Evolutionary conservation across 2,329 filamentous ascomycete species (phyloP).

Genomic region (Clonostachys solani): DNA sequence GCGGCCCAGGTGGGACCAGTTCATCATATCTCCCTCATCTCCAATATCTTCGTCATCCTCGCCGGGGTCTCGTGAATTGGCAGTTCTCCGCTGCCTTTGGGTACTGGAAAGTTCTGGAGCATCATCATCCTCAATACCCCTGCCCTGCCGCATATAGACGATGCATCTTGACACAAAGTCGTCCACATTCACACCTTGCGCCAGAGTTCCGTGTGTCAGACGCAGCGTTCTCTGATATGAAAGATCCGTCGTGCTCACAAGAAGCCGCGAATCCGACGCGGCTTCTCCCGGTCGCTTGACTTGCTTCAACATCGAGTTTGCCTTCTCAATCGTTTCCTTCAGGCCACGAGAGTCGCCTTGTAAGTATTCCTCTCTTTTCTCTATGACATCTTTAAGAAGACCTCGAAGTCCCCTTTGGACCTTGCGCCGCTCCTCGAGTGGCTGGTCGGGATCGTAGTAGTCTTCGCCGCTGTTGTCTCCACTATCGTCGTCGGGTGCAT

Average conservation of each 20-base stretch:
- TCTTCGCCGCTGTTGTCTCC: slow-evolving; percentile 19
- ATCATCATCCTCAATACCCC: slow-evolving; percentile 47
- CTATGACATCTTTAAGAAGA: slow-evolving; percentile 53
- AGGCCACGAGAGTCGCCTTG: slow-evolving; percentile 62
- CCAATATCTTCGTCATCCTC: slow-evolving; percentile 55
- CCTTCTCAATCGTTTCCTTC: slow-evolving; percentile 58
- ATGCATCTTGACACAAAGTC: slow-evolving; percentile 91
- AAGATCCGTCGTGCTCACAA: slow-evolving; percentile 77
- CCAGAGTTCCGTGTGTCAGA: slow-evolving; percentile 67
- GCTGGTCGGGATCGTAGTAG: slow-evolving; percentile 79
- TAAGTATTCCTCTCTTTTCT: slow-evolving; percentile 72
- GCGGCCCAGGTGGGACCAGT: slow-evolving; percentile 82
- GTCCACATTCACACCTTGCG: slow-evolving; percentile 79
- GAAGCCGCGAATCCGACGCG: slow-evolving; percentile 80
- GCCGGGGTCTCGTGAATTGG: slow-evolving; percentile 35
- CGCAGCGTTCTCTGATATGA: slow-evolving; percentile 74
- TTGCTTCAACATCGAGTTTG: slow-evolving; percentile 60
- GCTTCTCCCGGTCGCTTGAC: slow-evolving; percentile 90
- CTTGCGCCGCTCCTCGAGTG: slow-evolving; percentile 65
- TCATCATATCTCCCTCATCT: slow-evolving; percentile 71
- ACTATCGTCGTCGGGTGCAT: no score
- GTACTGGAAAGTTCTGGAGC: slow-evolving; percentile 45
- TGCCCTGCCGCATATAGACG: slow-evolving; percentile 73
- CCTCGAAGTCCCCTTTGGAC: slow-evolving; percentile 68
- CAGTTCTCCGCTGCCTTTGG: slow-evolving; percentile 37